Conservation (phyloP, 495 filamentous ascomycete species). For the Aspergillus campestris region DNA sequence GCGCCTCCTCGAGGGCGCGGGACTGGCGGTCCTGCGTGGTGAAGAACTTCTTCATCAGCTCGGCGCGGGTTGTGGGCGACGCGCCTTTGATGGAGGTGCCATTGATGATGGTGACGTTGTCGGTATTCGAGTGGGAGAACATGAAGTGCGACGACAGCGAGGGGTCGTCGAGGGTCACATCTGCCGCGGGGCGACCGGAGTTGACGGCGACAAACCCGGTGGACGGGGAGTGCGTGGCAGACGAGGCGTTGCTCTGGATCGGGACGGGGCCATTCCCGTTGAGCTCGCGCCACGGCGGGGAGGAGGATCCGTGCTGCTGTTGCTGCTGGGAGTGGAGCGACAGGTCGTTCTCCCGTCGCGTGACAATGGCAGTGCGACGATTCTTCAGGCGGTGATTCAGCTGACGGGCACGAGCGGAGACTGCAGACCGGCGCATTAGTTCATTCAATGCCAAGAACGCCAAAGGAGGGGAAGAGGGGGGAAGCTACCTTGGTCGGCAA, state of each 20-base stretch:
- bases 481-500: slow-evolving; percentile 67
- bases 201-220: slow-evolving; percentile 55
- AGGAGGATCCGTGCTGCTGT: slow-evolving; percentile 21
- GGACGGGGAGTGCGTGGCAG: slow-evolving; percentile 33
- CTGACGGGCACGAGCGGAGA: slow-evolving; percentile 70
- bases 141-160: slow-evolving; percentile 30
- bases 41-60: slow-evolving; percentile 50
- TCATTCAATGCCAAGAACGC: background rate
- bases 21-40: slow-evolving; percentile 44
- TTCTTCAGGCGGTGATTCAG: slow-evolving; percentile 74
- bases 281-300: slow-evolving; percentile 30
- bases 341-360: slow-evolving; percentile 45
- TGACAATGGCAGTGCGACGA: slow-evolving; percentile 61
- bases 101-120: slow-evolving; percentile 43
- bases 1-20: slow-evolving; percentile 27
- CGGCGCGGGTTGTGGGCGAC: slow-evolving; percentile 43
- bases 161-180: slow-evolving; percentile 24
- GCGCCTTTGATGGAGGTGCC: slow-evolving; percentile 43
- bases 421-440: slow-evolving; percentile 27
- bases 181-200: slow-evolving; percentile 25
- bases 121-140: slow-evolving; percentile 36
- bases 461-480: background rate
- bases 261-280: slow-evolving; percentile 18
- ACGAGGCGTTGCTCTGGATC: slow-evolving; percentile 21
- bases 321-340: slow-evolving; percentile 18